These are phyloP conservation scores for Tuber magnatum DNA, from an alignment of 495 filamentous ascomycete genomes.

Conservation along the genomic window DNA sequence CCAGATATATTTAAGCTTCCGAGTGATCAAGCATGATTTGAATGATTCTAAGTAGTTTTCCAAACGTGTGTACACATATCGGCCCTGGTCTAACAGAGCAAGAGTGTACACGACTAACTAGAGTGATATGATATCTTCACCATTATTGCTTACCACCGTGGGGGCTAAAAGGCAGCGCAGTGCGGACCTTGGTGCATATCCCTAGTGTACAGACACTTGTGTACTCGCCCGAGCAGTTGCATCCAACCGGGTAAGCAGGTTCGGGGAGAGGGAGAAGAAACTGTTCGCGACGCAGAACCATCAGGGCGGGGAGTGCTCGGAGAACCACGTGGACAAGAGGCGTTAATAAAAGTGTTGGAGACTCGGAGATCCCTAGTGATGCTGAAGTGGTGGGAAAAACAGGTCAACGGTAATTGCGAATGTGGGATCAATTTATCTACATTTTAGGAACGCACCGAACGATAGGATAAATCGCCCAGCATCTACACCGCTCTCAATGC, in stretches of 20 bases:
- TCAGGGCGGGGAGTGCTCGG: no score
- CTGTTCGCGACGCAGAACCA: no score
- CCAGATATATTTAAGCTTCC: no score
- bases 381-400: no score
- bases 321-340: not conserved
- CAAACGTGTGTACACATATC: no score
- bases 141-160: not conserved
- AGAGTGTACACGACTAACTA: not conserved
- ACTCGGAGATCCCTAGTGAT: no score
- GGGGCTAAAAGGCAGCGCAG: not conserved
- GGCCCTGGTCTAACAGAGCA: no score
- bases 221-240: not conserved
- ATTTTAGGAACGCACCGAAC: not conserved
- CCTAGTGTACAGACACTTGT: not conserved
- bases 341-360: not conserved
- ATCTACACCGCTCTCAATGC: not conserved
- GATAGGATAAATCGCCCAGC: not conserved
- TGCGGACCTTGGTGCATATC: not conserved
- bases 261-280: not conserved
- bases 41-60: no score
- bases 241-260: not conserved
- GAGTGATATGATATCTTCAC: not conserved
- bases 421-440: not conserved
- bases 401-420: no score
- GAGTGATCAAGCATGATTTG: no score